These are phyloP conservation scores for Acacia confusa DNA, from an alignment of 306 rosid genomes.

Conservation along the genomic window DNA sequence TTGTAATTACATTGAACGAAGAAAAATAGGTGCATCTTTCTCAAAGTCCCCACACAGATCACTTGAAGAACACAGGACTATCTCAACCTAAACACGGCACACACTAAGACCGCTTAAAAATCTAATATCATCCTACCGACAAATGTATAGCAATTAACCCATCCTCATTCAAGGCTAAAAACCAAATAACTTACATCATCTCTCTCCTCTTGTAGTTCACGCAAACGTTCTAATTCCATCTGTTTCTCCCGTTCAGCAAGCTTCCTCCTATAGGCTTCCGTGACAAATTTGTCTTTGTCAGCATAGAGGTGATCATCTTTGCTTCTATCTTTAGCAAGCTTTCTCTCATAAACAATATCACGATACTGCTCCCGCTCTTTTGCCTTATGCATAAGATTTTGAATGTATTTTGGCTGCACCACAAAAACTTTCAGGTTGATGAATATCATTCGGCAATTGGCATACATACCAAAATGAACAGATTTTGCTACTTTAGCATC, in stretches of 20 bases:
- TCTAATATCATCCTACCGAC: neutral
- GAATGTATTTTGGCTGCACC: conserved; percentile 79
- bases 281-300: conserved; percentile 80
- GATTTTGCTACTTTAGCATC: neutral
- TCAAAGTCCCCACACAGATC: neutral
- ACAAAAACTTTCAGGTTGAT: conserved; percentile 20
- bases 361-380: conserved; percentile 66
- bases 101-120: neutral
- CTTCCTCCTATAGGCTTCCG: conserved; percentile 81
- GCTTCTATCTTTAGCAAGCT: conserved; percentile 83
- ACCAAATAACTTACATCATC: conserved; percentile 58
- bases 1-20: neutral
- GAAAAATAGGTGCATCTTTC: neutral
- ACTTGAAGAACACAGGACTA: neutral
- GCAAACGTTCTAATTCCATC: conserved; percentile 75
- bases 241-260: conserved; percentile 78
- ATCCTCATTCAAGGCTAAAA: neutral
- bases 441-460: neutral
- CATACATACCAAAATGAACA: conserved; percentile 13
- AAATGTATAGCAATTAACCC: neutral
- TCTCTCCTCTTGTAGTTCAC: conserved; percentile 71
- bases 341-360: conserved; percentile 78
- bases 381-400: conserved; percentile 57
- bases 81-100: neutral
- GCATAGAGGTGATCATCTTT: conserved; percentile 82